Conservation (phyloP, 2,329 filamentous ascomycete species). For the Diaporthe vaccinii region DNA sequence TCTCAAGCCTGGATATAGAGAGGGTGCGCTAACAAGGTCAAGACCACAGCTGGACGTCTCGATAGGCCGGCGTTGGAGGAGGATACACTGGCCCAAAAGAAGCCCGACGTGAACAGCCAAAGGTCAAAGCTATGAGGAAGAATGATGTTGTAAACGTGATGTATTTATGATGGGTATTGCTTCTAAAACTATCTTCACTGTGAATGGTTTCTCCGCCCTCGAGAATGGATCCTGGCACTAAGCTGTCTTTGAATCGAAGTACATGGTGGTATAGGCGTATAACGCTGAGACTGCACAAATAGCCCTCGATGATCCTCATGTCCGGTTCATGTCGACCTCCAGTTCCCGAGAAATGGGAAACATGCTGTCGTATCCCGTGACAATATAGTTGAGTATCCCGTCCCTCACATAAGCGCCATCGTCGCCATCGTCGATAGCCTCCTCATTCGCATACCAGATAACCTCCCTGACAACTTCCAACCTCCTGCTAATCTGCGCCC, state of each 20-base stretch:
- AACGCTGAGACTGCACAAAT: neutral
- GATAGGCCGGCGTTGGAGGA: conserved; percentile 36
- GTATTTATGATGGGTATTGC: neutral
- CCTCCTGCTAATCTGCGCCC: neutral
- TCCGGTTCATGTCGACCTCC: neutral
- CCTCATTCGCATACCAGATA: neutral
- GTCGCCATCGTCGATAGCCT: neutral
- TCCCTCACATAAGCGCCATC: neutral
- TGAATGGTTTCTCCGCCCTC: neutral
- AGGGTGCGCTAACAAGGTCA: neutral
- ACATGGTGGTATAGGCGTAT: neutral
- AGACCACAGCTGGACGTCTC: conserved; percentile 34
- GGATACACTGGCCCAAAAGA: neutral
- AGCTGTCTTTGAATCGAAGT: neutral
- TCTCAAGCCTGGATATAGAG: rapidly evolving
- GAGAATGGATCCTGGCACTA: neutral
- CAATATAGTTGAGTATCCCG: neutral
- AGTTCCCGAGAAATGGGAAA: neutral
- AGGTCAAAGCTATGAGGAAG: neutral
- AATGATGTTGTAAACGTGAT: rapidly evolving
- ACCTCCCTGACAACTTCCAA: neutral
- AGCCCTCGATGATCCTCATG: neutral
- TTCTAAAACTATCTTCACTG: neutral
- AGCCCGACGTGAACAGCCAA: neutral
- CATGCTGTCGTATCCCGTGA: neutral